Base-by-base conservation (phyloP, 768 basidiomycete species). In the Chalciporus pseudorubinellus region DNA sequence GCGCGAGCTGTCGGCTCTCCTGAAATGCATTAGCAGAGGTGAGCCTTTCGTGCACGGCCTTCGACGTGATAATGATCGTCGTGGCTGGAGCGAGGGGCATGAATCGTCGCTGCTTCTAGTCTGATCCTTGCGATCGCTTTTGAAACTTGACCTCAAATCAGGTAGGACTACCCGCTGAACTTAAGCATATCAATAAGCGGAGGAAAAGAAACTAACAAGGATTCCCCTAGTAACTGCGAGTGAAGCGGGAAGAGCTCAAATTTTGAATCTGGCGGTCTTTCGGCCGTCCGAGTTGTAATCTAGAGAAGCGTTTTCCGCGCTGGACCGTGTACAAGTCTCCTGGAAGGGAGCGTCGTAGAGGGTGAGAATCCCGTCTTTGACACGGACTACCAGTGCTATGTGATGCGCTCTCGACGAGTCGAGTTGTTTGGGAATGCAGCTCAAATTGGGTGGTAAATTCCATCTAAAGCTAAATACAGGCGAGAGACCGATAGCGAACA, bases 141-240 rank as follows among this genome's bases (percentile, higher is more conserved):
- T 12, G 36, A 47, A 40, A 18, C 73, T 72, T 80, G 83, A 82
- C 82, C 84, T 86, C 84, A 83, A 80, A 84, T 85, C 83, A 82
- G 81, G 82, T 78, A 82, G 82, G 84, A 83, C 76, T 85, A 86
- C 85, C 84, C 81, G 78, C 84, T 84, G 82, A 85, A 86, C 82
- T 86, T 86, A 85, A 86, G 85, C 84, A 85, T 85, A 86, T 86
- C 82, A 87, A 84, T 85, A 85, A 87, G 85, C 80, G 80, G 84
- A 86, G 85, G 85, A 86, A 86, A 87, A 87, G 85, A 85, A 87
- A 87, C 83, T 85, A 87, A 87, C 85, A 80, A 84, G 84, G 85
- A 85, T 86, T 87, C 82, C 85, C 83, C 78, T 83, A 85, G 85
- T 86, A 86, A 83, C 85, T 82, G 84, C 82, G 81, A 86, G 85